These are phyloP conservation scores for Fusarium transvaalense DNA, from an alignment of 2,329 filamentous ascomycete genomes.

Conservation along the genomic window DNA sequence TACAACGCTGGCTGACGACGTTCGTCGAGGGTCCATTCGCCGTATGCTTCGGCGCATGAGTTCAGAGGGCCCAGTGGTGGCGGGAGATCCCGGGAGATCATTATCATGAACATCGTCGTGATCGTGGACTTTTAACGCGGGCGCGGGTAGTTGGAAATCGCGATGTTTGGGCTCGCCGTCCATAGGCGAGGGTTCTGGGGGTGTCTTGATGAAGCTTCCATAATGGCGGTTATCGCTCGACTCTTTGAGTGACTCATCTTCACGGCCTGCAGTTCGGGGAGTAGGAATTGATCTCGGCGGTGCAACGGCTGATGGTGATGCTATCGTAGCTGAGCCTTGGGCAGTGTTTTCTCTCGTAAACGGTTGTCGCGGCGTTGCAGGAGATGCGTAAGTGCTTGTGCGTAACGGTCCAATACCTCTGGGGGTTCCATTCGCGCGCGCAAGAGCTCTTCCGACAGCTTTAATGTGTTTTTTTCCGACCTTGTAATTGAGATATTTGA, in stretches of 20 bases:
- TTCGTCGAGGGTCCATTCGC: constrained; percentile 53
- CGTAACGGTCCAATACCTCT: constrained; percentile 52
- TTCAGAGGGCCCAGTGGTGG: constrained; percentile 35
- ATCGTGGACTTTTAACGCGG: constrained; percentile 61
- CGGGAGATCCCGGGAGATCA: constrained; percentile 43
- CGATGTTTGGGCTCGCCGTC: constrained; percentile 40
- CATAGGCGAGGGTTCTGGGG: constrained; percentile 50
- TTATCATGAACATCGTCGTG: constrained; percentile 26
- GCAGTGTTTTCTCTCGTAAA: constrained; percentile 18
- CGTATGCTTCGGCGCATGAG: constrained; percentile 34
- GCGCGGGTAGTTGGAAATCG: constrained; percentile 66
- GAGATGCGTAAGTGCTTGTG: constrained; percentile 48
- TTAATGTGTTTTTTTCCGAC: constrained; percentile 95
- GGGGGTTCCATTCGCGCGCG: constrained; percentile 69
- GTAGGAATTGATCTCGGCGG: constrained; percentile 41
- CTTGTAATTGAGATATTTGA: constrained; percentile 96
- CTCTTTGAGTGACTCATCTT: constrained; percentile 58
- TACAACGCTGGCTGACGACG: constrained; percentile 51
- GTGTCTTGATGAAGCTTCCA: constrained; percentile 65
- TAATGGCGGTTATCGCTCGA: constrained; percentile 60
- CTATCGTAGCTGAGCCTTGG: constrained; percentile 16
- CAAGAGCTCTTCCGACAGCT: constrained; percentile 78
- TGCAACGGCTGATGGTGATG: constrained; percentile 25
- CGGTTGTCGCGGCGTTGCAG: constrained; percentile 40
- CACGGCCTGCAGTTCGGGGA: constrained; percentile 41